A percentile compares a stretch with the other conserved stretches of the same genome.
Evolutionary conservation across 2,329 filamentous ascomycete species (phyloP).

Genomic region (Penicillium nordicum): DNA sequence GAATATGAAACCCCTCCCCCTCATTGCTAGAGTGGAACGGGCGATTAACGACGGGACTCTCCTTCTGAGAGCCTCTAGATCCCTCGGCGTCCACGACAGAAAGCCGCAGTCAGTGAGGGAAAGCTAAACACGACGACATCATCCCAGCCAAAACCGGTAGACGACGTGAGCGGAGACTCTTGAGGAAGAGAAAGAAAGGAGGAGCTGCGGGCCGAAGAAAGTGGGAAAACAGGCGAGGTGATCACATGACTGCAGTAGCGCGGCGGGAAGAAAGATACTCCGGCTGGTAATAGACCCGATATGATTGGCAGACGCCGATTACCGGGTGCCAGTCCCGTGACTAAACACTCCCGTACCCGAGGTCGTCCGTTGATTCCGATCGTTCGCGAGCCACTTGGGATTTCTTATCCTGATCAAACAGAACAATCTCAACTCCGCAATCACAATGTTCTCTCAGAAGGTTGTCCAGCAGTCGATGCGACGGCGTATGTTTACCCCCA

Average conservation of each 20-base stretch:
- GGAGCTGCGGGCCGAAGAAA: conserved; percentile 10
- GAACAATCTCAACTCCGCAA: conserved; percentile 15
- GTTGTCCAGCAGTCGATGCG: conserved; percentile 47
- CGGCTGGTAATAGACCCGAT: conserved; percentile 32
- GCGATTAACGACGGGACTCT: conserved; percentile 51
- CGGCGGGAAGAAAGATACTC: conserved; percentile 37
- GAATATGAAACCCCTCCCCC: conserved; percentile 49
- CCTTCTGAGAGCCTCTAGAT: conserved; percentile 41
- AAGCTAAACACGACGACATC: conserved; percentile 39
- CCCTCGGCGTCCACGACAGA: conserved; percentile 45
- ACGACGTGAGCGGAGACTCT: conserved; percentile 42
- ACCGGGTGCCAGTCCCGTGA: conserved; percentile 32
- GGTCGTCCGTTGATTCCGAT: conserved; percentile 38
- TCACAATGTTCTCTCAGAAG: conserved; percentile 48
- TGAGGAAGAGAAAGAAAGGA: conserved; percentile 27
- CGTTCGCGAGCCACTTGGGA: conserved; percentile 25
- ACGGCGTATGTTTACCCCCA: conserved; percentile 43
- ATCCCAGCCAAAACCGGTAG: conserved; percentile 33
- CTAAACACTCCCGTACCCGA: conserved; percentile 33
- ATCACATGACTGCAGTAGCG: conserved; percentile 13
- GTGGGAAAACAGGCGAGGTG: conserved; percentile 17
- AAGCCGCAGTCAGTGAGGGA: conserved; percentile 44
- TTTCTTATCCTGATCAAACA: conserved; percentile 16
- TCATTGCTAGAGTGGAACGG: conserved; percentile 47
- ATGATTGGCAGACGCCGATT: conserved; percentile 33